Conservation (phyloP, 352 stramenopile genomes). For the Albugo laibachii region DNA sequence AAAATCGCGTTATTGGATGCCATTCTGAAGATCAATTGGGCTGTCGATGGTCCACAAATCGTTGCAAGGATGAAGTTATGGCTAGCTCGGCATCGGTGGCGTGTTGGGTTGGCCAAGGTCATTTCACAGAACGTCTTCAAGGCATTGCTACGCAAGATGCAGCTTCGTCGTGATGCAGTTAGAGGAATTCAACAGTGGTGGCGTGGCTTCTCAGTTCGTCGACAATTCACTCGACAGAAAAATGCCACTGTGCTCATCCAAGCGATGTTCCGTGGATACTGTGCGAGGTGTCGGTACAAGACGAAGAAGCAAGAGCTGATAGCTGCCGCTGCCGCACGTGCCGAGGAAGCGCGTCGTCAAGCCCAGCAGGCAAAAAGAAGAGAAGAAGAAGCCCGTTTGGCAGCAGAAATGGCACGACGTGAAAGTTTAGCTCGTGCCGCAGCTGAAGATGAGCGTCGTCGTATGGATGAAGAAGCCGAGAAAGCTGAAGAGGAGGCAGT, state of each 20-base stretch:
- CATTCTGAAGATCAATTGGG: constrained; percentile 62
- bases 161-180: constrained; percentile 34
- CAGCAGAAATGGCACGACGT: constrained; percentile 28
- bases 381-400: constrained; percentile 45
- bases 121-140: constrained; percentile 34
- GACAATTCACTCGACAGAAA: constrained; percentile 69
- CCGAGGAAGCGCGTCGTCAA: constrained; percentile 44
- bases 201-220: constrained; percentile 44
- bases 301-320: constrained; percentile 75
- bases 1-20: constrained; percentile 58
- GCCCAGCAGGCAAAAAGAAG: constrained; percentile 65
- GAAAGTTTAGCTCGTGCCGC: constrained; percentile 32
- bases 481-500: constrained; percentile 43
- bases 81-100: constrained; percentile 49
- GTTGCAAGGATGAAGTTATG: constrained; percentile 45
- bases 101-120: constrained; percentile 44
- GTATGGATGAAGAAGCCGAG: constrained; percentile 50
- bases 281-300: constrained; percentile 51
- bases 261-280: constrained; percentile 60
- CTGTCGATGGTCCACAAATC: constrained; percentile 28
- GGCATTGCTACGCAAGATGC: constrained; percentile 29
- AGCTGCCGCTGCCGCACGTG: constrained; percentile 44
- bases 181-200: constrained; percentile 72
- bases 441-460: constrained; percentile 32
- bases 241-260: constrained; percentile 49